Evolutionary conservation across 2,329 filamentous ascomycete genomes (phyloP).

Genomic region (Endothia cerciana): DNA sequence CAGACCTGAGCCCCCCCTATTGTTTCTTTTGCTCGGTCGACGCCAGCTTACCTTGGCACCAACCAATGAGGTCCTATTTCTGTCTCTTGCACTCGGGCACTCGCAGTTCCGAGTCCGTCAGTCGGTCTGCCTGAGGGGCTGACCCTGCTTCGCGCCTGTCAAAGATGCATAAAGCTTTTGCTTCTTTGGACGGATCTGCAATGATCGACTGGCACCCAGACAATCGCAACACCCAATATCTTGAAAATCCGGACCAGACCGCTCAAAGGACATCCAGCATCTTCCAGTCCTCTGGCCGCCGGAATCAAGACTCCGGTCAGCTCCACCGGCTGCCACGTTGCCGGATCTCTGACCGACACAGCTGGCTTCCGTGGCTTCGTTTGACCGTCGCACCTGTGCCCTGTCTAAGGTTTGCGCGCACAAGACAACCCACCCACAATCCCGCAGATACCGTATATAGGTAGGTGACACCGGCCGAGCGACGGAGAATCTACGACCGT

Average conservation of each 20-base stretch:
- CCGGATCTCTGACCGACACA: too few relatives aligned
- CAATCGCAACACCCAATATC: not conserved
- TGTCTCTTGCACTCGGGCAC: not conserved
- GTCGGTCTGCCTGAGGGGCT: slow-evolving; percentile 9
- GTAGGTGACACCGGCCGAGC: not conserved
- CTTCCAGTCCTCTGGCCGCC: not conserved
- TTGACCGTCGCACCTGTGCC: slow-evolving; percentile 6
- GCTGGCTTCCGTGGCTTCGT: slow-evolving; percentile 8
- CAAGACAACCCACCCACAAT: not conserved
- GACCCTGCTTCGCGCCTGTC: slow-evolving; percentile 25
- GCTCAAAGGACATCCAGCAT: too few relatives aligned
- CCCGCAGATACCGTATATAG: not conserved
- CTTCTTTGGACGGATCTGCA: not conserved
- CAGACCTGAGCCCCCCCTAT: slow-evolving; percentile 11
- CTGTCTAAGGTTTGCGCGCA: slow-evolving; percentile 4
- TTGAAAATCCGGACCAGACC: too few relatives aligned
- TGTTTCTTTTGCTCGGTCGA: not conserved
- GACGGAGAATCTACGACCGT: not conserved
- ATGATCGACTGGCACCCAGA: slow-evolving; percentile 2
- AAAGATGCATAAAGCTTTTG: slow-evolving; percentile 18
- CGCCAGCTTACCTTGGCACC: not conserved
- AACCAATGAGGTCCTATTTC: not conserved
- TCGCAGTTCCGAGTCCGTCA: not conserved
- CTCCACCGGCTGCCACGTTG: too few relatives aligned
- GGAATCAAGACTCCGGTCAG: not conserved